Evolutionary conservation across 257 asterid genomes (phyloP).

Genomic region (Nyctanthes arbortristis): DNA sequence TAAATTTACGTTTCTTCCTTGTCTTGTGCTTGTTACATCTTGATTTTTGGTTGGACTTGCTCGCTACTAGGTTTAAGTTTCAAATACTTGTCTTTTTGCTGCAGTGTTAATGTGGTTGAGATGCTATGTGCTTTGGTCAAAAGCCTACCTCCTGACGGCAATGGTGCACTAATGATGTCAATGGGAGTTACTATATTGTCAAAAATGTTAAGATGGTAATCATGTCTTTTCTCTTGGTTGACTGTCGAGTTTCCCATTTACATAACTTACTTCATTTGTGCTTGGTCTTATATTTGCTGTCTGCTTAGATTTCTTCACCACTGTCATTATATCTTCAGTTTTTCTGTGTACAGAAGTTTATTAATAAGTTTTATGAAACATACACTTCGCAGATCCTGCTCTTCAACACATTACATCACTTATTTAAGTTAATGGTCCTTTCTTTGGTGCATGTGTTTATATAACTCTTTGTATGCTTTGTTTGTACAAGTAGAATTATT

Average conservation of each 20-base stretch:
- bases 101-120: constrained; percentile 79
- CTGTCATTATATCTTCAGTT: no score
- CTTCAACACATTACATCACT: no score
- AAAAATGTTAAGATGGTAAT: constrained; percentile 85
- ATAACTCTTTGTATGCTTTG: no score
- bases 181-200: constrained; percentile 76
- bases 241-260: constrained; percentile 14
- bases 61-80: constrained; percentile 21
- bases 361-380: no score
- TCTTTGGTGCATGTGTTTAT: no score
- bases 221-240: constrained; percentile 4
- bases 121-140: constrained; percentile 69
- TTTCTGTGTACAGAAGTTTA: no score
- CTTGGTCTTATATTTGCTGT: constrained; percentile 6
- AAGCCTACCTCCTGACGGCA: constrained; percentile 54
- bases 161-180: constrained; percentile 72
- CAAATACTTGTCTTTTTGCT: constrained; percentile 28
- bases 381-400: no score
- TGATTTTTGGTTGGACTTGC: not conserved
- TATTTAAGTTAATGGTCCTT: no score
- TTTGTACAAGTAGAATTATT: constrained; percentile 7
- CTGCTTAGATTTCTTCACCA: no score
- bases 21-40: constrained; percentile 8
- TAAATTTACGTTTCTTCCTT: constrained; percentile 13
- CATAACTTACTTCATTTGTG: constrained; percentile 3